These are phyloP conservation scores for Phaseolus coccineus DNA, from an alignment of 331 rosid genomes.

Conservation along the genomic window DNA sequence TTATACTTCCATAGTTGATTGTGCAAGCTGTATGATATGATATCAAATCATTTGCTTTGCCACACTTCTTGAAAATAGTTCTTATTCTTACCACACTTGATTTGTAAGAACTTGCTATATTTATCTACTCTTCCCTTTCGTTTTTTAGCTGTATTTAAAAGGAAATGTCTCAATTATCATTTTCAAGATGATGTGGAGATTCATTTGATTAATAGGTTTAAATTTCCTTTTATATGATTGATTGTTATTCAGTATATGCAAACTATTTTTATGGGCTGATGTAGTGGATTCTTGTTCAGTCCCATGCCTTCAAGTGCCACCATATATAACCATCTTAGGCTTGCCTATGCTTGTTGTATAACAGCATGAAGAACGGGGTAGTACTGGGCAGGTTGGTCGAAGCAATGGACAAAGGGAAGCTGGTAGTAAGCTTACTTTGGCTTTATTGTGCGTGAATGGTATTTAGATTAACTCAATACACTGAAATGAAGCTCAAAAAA, in stretches of 20 bases:
- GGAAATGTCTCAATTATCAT: conserved; percentile 27
- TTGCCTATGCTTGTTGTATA: conserved; percentile 73
- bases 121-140: conserved; percentile 18
- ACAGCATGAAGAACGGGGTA: conserved; percentile 75
- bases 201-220: conserved; percentile 23
- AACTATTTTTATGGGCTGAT: conserved; percentile 61
- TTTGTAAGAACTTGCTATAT: conserved; percentile 22
- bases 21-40: conserved; percentile 13
- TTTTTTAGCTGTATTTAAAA: conserved; percentile 3
- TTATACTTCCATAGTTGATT: neutral
- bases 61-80: conserved; percentile 23
- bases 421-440: conserved; percentile 67
- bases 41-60: conserved; percentile 13
- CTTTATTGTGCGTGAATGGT: conserved; percentile 36
- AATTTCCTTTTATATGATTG: conserved; percentile 42
- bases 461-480: conserved; percentile 14
- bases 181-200: conserved; percentile 38
- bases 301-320: conserved; percentile 59
- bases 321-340: conserved; percentile 68
- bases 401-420: conserved; percentile 58
- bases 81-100: conserved; percentile 22
- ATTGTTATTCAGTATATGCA: conserved; percentile 50
- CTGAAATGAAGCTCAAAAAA: neutral
- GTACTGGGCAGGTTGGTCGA: conserved; percentile 66
- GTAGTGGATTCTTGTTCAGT: conserved; percentile 60